Evolutionary conservation across 1,284 basidiomycete species (phyloP).

Genomic region (Cutaneotrichosporon sp.): DNA sequence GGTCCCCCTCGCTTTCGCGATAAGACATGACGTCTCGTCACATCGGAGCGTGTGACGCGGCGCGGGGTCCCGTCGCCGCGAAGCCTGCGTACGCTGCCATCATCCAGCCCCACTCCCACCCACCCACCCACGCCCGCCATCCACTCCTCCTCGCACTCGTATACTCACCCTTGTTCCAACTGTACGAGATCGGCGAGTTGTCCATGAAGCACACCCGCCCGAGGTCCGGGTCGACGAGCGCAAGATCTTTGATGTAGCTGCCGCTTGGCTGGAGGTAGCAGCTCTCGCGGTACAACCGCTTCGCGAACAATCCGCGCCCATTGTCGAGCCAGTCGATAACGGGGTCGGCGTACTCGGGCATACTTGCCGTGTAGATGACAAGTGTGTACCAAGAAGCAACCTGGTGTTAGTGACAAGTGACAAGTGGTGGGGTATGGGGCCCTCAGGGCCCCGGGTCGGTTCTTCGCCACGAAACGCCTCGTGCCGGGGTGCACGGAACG

Average conservation of each 20-base stretch:
- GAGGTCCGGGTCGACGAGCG: conserved; percentile 84
- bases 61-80: no score
- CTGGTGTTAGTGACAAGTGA: conserved; percentile 55
- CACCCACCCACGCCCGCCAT: background rate
- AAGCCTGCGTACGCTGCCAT: no score
- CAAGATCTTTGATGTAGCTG: conserved; percentile 90
- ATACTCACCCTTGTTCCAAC: conserved; percentile 80
- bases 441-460: background rate
- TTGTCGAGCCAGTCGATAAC: conserved; percentile 99
- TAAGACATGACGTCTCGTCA: background rate
- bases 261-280: conserved; percentile 90
- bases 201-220: conserved; percentile 90
- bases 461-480: background rate
- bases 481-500: background rate
- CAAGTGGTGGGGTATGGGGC: background rate
- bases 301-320: conserved; percentile 83
- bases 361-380: conserved; percentile 97
- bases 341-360: conserved; percentile 99
- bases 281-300: conserved; percentile 89
- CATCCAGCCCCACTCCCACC: background rate
- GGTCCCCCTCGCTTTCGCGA: background rate
- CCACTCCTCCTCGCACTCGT: background rate
- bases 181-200: conserved; percentile 93
- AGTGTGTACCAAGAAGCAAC: conserved; percentile 98
- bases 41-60: background rate